Evolutionary conservation across 108 stramenopile genomes (phyloP).

Genomic region (Asterionellopsis glacialis): DNA sequence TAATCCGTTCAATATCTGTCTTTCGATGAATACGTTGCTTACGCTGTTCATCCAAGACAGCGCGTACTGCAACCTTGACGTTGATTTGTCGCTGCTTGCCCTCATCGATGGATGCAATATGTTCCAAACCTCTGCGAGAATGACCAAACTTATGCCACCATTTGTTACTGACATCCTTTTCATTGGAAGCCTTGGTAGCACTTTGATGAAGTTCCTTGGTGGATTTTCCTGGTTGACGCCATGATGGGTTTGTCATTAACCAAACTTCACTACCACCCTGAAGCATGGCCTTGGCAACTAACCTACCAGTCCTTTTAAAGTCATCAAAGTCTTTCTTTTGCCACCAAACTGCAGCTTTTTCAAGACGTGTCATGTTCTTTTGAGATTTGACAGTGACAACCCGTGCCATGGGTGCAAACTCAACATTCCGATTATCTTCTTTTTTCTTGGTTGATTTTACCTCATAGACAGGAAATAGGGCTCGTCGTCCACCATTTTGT

Average conservation of each 20-base stretch:
- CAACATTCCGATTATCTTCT: slow-evolving; percentile 25
- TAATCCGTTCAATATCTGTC: slow-evolving; percentile 62
- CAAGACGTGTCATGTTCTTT: slow-evolving; percentile 54
- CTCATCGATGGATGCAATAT: slow-evolving; percentile 77
- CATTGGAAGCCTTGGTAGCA: background rate
- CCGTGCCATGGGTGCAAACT: slow-evolving; percentile 79
- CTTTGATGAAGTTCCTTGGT: background rate
- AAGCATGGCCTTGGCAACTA: slow-evolving; percentile 82
- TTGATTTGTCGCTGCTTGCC: slow-evolving; percentile 69
- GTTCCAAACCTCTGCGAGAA: slow-evolving; percentile 77
- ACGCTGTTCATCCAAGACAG: slow-evolving; percentile 66
- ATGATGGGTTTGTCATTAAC: slow-evolving; percentile 53
- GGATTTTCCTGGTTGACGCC: background rate
- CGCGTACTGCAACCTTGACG: slow-evolving; percentile 55
- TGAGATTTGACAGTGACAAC: slow-evolving; percentile 68
- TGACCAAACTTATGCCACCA: slow-evolving; percentile 89
- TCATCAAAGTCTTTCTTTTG: slow-evolving; percentile 79
- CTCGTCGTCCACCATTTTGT: slow-evolving; percentile 19
- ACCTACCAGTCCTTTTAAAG: slow-evolving; percentile 84
- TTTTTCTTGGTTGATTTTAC: slow-evolving; percentile 10
- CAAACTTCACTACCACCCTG: slow-evolving; percentile 86
- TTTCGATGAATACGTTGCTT: slow-evolving; percentile 48
- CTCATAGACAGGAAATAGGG: slow-evolving; percentile 44
- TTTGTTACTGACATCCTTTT: slow-evolving; percentile 44
- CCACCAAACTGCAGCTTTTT: slow-evolving; percentile 79